Conservation (phyloP, 371 early-diverging fungal genomes). For the Mucor sp. region DNA sequence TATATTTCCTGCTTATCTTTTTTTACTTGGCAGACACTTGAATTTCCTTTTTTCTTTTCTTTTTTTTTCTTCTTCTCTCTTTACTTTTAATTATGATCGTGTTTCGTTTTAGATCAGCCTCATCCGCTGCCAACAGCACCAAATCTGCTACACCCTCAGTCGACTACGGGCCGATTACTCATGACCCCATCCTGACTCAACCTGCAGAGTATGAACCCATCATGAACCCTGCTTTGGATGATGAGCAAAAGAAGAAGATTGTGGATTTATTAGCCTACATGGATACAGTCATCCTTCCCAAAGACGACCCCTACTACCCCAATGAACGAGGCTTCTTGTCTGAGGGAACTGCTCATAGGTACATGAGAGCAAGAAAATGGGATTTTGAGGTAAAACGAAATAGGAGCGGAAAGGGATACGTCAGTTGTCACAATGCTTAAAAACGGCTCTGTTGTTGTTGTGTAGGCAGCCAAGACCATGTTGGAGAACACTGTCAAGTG, state of each 20-base stretch:
- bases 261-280: constrained; percentile 49
- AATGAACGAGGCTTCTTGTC: constrained; percentile 50
- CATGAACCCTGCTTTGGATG: constrained; percentile 35
- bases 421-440: background rate
- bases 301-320: constrained; percentile 41
- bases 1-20: no score
- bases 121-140: constrained; percentile 9
- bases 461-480: constrained; percentile 52
- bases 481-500: constrained; percentile 71
- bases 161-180: constrained; percentile 20
- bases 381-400: constrained; percentile 34
- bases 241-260: constrained; percentile 44
- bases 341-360: constrained; percentile 62
- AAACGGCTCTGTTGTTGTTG: background rate
- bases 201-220: constrained; percentile 26
- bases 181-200: constrained; percentile 22
- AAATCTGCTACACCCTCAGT: constrained; percentile 6
- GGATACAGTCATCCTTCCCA: constrained; percentile 41
- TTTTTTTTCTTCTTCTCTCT: background rate
- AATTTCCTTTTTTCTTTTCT: background rate
- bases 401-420: background rate
- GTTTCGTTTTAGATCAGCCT: constrained; percentile 11
- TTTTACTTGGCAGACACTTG: background rate
- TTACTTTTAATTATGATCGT: constrained; percentile 6
- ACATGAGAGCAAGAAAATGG: constrained; percentile 76